Evolutionary conservation across 73 alveolate genomes (phyloP).

Genomic region (Symbiodinium pilosum): DNA sequence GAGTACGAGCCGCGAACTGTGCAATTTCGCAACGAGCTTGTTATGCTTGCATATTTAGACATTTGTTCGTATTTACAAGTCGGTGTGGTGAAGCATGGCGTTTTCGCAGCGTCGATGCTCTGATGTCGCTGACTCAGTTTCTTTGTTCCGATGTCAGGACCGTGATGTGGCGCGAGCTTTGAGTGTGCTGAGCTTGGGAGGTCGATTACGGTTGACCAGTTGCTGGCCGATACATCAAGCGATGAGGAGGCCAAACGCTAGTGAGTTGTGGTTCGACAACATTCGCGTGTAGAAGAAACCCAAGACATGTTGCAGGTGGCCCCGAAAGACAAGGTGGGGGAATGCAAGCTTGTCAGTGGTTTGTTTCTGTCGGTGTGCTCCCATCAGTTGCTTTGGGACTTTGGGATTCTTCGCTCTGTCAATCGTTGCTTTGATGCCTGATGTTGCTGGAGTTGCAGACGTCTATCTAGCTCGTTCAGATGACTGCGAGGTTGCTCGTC

Average conservation of each 20-base stretch:
- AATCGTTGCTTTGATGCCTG: not conserved
- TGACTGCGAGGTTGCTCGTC: too few species aligned
- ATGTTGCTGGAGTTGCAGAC: not conserved
- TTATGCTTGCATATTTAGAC: not conserved
- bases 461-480: too few species aligned
- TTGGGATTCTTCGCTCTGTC: not conserved
- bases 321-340: not conserved
- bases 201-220: conserved; percentile 71
- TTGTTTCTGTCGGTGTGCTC: not conserved
- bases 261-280: not conserved
- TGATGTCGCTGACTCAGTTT: not conserved
- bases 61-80: not conserved
- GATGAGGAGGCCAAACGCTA: conserved; percentile 38
- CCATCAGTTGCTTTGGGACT: not conserved
- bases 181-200: not conserved
- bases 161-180: not conserved
- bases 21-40: too few species aligned
- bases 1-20: too few species aligned
- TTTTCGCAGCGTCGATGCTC: not conserved
- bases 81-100: not conserved
- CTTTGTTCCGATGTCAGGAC: not conserved
- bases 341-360: not conserved
- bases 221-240: conserved; percentile 74
- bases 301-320: not conserved
- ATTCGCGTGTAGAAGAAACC: not conserved